These are phyloP conservation scores for Wickerhamomyces silvicola DNA, from an alignment of 805 yeast genomes.

Conservation along the genomic window DNA sequence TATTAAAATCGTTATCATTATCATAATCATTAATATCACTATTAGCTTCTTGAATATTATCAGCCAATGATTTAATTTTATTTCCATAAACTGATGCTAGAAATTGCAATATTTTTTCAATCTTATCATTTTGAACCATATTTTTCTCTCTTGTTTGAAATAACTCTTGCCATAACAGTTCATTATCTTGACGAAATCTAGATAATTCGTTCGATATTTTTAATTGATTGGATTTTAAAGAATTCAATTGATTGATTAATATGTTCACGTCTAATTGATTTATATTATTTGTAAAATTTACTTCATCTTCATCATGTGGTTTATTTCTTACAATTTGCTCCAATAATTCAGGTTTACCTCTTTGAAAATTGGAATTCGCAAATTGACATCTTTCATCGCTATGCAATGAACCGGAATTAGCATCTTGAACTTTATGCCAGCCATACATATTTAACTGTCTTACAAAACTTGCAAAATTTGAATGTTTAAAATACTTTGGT, in stretches of 20 bases:
- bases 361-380: conserved; percentile 70
- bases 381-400: conserved; percentile 86
- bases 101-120: conserved; percentile 82
- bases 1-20: no score
- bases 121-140: conserved; percentile 77
- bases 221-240: conserved; percentile 69
- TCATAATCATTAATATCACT: background rate
- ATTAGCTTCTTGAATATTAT: conserved; percentile 9
- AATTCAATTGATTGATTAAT: conserved; percentile 37
- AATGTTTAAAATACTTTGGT: conserved; percentile 92
- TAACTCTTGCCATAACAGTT: conserved; percentile 86
- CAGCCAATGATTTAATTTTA: conserved; percentile 18
- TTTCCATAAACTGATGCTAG: conserved; percentile 59
- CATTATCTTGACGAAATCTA: conserved; percentile 82
- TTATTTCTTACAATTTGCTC: conserved; percentile 81
- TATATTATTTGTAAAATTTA: conserved; percentile 6
- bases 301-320: conserved; percentile 21
- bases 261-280: conserved; percentile 15
- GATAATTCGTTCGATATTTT: conserved; percentile 79
- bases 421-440: conserved; percentile 97
- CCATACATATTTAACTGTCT: conserved; percentile 98
- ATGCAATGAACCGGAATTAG: conserved; percentile 64
- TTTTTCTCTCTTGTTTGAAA: conserved; percentile 78
- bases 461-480: conserved; percentile 92
- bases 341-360: conserved; percentile 75